Conservation (phyloP, 805 yeast genomes). For the Pichia heedii region DNA sequence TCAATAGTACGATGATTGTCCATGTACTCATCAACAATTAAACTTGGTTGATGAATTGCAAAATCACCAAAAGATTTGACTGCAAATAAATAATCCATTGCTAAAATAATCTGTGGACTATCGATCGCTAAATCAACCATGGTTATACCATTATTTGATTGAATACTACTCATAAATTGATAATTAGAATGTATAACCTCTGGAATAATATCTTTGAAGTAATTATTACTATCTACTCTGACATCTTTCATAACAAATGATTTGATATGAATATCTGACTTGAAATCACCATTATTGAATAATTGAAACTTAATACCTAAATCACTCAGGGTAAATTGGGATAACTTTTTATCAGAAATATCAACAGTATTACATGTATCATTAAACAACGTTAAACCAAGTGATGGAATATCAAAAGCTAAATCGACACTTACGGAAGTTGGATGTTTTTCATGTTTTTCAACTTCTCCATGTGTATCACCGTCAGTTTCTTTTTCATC, state of each 20-base stretch:
- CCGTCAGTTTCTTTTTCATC: background rate
- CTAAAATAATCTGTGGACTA: constrained; percentile 71
- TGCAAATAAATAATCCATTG: constrained; percentile 78
- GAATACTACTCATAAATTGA: constrained; percentile 57
- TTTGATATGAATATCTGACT: constrained; percentile 52
- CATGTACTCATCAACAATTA: constrained; percentile 19
- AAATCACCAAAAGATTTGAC: constrained; percentile 54
- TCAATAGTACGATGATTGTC: background rate
- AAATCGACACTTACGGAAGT: constrained; percentile 31
- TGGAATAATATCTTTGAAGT: constrained; percentile 77
- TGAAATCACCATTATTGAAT: constrained; percentile 45
- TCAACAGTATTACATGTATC: constrained; percentile 32
- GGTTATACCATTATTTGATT: constrained; percentile 33
- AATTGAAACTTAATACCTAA: constrained; percentile 43
- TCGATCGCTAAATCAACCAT: constrained; percentile 56
- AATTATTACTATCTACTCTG: constrained; percentile 51
- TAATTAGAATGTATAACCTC: constrained; percentile 48
- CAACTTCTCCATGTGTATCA: background rate
- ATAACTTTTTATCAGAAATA: constrained; percentile 36
- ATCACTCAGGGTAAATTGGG: constrained; percentile 53
- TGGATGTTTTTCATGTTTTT: background rate
- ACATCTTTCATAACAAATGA: constrained; percentile 76
- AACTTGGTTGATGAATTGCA: constrained; percentile 25
- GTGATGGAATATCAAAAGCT: constrained; percentile 48
- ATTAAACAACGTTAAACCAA: constrained; percentile 55